phyloP scores from a whole-genome alignment of 2,329 filamentous ascomycete species.

The Paraconiothyrium sp. region DNA sequence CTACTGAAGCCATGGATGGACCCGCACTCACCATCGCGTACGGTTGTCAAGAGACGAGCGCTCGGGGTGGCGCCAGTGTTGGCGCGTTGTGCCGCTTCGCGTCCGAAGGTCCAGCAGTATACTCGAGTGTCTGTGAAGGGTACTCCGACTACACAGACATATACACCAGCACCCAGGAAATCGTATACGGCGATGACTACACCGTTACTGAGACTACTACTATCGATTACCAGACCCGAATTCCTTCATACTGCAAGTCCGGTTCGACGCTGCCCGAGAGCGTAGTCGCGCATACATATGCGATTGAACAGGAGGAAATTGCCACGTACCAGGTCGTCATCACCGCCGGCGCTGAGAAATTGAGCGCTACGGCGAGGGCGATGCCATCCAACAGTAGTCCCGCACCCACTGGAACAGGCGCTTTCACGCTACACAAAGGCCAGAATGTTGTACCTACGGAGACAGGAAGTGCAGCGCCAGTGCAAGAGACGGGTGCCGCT shows the following conservation, averaged over 20 bases:
- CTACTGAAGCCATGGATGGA: neutral
- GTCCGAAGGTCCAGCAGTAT: conserved; percentile 9
- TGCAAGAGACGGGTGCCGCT: conserved; percentile 17
- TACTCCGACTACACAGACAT: conserved; percentile 9
- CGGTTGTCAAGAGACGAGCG: conserved; percentile 10
- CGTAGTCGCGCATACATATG: conserved; percentile 20
- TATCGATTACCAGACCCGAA: neutral
- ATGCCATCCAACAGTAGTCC: conserved; percentile 25
- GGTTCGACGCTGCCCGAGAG: conserved; percentile 22
- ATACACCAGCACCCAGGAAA: conserved; percentile 9
- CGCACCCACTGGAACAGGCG: conserved; percentile 1
- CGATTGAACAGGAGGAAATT: conserved; percentile 23
- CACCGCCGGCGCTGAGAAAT: conserved; percentile 39
- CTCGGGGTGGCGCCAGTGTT: neutral
- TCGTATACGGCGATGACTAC: conserved; percentile 12
- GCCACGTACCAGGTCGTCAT: conserved; percentile 34
- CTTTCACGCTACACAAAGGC: neutral
- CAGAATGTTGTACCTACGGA: conserved; percentile 6
- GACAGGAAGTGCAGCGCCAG: conserved; percentile 8
- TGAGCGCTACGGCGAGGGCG: conserved; percentile 33
- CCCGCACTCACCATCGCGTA: conserved; percentile 14
- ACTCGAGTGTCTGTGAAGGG: conserved; percentile 7
- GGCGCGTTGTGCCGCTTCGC: conserved; percentile 17
- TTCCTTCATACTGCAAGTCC: conserved; percentile 18
- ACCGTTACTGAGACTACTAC: conserved; percentile 18